Evolutionary conservation across 2,329 filamentous ascomycete species (phyloP), one percentile per base, ranked within the genome.

Genomic region (Penicillium sp.): DNA sequence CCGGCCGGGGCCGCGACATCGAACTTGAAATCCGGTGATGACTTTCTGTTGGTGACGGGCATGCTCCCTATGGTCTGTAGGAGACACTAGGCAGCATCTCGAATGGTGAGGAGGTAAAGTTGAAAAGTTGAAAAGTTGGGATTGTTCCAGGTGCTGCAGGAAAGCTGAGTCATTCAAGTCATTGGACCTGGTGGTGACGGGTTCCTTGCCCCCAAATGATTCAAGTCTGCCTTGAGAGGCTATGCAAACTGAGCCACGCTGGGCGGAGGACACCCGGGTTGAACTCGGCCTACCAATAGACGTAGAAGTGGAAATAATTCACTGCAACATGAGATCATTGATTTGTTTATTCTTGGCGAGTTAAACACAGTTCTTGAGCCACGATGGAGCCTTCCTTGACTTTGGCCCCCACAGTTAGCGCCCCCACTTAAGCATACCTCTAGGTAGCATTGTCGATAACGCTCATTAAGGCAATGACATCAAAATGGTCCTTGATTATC

Each of bases 21-120:
- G 42, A 60, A 49, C 15, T 55, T 50, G 33, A 60, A 15, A 51
- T 51, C 49, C 35, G 24, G 45, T 26, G 45, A n/a, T 30, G 15
- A 26, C 15, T 30, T 17, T 49, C 8, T n/a, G 17, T 6, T n/a
- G 1, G 15, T 49, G 45, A n/a, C 15, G 8, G 45, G 45, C 24
- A 49, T 30, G 9, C 19, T 30, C 10, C 19, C 13, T 37, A 13
- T 37, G 35, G 8, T 22, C 10, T 10, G 9, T 24, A 44, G 10
- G 3, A 9, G 10, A 10, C 4, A 22, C 13, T 28, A 17, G 45
- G 7, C 15, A 30, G 7, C 45, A 28, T 28, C 24, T 17, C 44
- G 24, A 47, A n/a, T 47, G 7, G 44, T n/a, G 24, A 47, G 22
- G 44, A 28, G 44, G 22, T 28, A 17, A 22, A n/a, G 44, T 28